Conservation (phyloP, 768 basidiomycete species). For the Lactifluus pinguis region DNA sequence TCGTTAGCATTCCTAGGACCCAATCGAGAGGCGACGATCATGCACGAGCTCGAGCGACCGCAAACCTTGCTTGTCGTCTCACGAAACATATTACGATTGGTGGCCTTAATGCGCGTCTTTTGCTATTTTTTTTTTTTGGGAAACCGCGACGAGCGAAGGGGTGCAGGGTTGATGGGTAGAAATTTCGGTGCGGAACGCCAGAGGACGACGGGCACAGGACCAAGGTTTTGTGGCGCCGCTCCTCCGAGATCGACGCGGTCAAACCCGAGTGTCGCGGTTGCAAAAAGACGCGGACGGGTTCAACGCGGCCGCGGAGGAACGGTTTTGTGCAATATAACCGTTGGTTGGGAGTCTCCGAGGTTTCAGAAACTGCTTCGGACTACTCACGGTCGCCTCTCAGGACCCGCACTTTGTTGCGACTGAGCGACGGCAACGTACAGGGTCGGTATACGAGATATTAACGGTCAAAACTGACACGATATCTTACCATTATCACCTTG, state of each 20-base stretch:
- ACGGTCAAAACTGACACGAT: background rate
- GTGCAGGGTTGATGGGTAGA: background rate
- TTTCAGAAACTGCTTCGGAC: background rate
- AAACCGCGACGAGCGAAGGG: background rate
- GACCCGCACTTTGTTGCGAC: background rate
- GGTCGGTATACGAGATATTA: background rate
- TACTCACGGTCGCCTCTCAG: constrained; percentile 8
- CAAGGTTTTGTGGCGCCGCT: background rate
- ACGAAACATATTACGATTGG: background rate
- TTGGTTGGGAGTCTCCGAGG: background rate
- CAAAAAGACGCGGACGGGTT: background rate
- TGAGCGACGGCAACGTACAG: background rate
- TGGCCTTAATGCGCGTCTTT: background rate
- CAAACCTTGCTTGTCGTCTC: background rate
- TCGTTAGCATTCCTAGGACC: background rate
- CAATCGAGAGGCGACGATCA: background rate
- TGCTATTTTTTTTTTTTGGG: background rate
- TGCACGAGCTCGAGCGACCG: background rate
- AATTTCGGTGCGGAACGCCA: background rate
- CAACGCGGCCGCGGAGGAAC: constrained; percentile 5
- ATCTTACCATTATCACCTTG: background rate
- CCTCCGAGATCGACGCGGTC: background rate
- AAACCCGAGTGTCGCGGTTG: background rate
- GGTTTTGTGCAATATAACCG: background rate
- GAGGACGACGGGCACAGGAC: background rate